Evolutionary conservation across 345 rosid genomes (phyloP).

Genomic region (Carallia pectinifolia): DNA sequence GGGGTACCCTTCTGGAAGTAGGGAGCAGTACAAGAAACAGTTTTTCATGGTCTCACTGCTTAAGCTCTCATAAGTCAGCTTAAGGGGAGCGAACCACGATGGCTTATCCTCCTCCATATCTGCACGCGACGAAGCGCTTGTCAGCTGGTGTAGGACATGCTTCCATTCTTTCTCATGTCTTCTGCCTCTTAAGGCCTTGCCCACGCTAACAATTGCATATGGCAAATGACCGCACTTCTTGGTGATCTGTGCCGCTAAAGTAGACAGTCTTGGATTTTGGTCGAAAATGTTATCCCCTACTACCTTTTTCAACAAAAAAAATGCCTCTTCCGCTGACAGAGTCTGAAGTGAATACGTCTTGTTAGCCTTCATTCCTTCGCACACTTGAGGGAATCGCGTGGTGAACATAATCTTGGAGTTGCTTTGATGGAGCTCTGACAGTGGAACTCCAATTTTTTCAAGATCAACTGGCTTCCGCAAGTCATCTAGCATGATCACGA

Average conservation of each 20-base stretch:
- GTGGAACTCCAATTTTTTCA: constrained; percentile 5
- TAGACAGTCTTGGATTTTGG: background rate
- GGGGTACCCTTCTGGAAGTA: constrained; percentile 15
- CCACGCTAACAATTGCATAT: background rate
- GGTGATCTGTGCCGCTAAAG: background rate
- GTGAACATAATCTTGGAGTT: constrained; percentile 7
- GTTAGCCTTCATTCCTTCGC: background rate
- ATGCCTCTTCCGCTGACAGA: constrained; percentile 4
- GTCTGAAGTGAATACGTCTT: background rate
- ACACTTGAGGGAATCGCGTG: background rate
- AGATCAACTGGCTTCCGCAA: background rate
- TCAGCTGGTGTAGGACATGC: background rate
- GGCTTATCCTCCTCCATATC: background rate
- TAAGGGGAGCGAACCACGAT: constrained; percentile 4
- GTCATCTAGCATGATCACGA: background rate
- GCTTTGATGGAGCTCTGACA: too few species aligned
- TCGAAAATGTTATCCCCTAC: background rate
- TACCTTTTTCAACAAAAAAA: background rate
- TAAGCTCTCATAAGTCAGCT: constrained; percentile 22
- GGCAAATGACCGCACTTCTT: constrained; percentile 12
- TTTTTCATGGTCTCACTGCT: background rate
- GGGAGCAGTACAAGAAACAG: constrained; percentile 24
- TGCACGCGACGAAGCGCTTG: background rate
- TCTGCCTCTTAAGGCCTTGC: background rate
- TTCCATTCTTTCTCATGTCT: background rate